A percentile compares a stretch with the other conserved stretches of the same genome.
Evolutionary conservation across 495 filamentous ascomycete species (phyloP).

Genomic region (Pseudomonodictys pantanalensis): DNA sequence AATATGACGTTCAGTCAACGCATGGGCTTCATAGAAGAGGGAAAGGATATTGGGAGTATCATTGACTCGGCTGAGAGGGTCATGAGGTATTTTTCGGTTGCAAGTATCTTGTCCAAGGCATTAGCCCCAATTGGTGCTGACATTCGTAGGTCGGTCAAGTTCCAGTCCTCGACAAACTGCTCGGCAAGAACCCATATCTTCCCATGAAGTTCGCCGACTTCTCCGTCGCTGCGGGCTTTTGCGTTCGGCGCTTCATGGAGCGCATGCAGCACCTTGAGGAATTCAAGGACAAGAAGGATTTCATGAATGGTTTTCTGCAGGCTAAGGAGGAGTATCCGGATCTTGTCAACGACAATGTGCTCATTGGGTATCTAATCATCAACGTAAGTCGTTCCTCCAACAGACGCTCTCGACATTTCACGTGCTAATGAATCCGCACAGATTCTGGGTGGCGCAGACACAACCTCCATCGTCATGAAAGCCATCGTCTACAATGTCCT

Average conservation of each 20-base stretch:
- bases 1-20: constrained; percentile 23
- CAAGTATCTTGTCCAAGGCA: neutral
- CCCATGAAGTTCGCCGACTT: constrained; percentile 22
- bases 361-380: constrained; percentile 19
- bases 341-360: constrained; percentile 1
- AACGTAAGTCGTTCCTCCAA: neutral
- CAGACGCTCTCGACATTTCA: neutral
- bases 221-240: constrained; percentile 9
- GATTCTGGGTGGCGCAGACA: constrained; percentile 21
- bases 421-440: neutral
- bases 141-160: constrained; percentile 16
- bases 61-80: constrained; percentile 9
- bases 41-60: neutral
- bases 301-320: constrained; percentile 20
- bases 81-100: constrained; percentile 22
- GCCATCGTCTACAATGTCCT: constrained; percentile 23
- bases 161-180: constrained; percentile 14
- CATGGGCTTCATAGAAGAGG: constrained; percentile 18
- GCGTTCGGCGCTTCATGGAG: constrained; percentile 13
- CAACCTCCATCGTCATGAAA: constrained; percentile 14
- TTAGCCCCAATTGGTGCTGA: neutral
- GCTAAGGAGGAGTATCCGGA: constrained; percentile 14
- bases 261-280: constrained; percentile 7
- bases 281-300: constrained; percentile 12
- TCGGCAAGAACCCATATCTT: constrained; percentile 12